A percentile compares a stretch with the other conserved stretches of the same genome.
Evolutionary conservation across 2,329 filamentous ascomycete genomes (phyloP).

Genomic region (Apiospora marii): DNA sequence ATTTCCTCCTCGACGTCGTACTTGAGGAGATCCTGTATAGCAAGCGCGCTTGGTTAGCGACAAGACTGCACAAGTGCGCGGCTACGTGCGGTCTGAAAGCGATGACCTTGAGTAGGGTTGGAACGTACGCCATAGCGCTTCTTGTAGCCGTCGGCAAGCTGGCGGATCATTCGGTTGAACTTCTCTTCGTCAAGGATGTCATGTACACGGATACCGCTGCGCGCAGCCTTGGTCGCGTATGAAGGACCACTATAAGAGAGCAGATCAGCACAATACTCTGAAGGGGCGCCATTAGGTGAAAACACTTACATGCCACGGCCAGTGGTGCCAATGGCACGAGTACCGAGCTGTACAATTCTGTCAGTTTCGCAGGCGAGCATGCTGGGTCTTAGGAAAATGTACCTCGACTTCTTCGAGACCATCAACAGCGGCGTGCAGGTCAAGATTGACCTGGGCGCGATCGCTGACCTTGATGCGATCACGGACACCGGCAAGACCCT

Average conservation of each 20-base stretch:
- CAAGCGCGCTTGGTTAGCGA: not conserved
- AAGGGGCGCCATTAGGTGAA: not conserved
- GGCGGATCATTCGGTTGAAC: slow-evolving; percentile 72
- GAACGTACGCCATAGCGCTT: slow-evolving; percentile 53
- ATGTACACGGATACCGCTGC: slow-evolving; percentile 71
- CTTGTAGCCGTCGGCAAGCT: slow-evolving; percentile 68
- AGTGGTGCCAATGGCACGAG: slow-evolving; percentile 52
- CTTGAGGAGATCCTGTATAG: slow-evolving; percentile 58
- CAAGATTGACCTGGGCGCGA: slow-evolving; percentile 68
- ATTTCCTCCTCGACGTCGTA: slow-evolving; percentile 77
- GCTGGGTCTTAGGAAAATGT: not conserved
- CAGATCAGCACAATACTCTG: slow-evolving; percentile 40
- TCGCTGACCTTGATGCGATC: slow-evolving; percentile 69
- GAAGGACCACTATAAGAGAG: slow-evolving; percentile 43
- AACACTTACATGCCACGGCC: slow-evolving; percentile 30
- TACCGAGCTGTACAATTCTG: not conserved
- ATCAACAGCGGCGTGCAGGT: slow-evolving; percentile 70
- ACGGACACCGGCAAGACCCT: slow-evolving; percentile 63
- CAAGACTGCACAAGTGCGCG: not conserved
- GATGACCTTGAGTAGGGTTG: not conserved
- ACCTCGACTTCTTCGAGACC: slow-evolving; percentile 67
- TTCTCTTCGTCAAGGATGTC: slow-evolving; percentile 72
- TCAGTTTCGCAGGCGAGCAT: not conserved
- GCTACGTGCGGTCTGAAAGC: not conserved
- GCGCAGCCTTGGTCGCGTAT: slow-evolving; percentile 64